Evolutionary conservation across 257 asterid species (phyloP).

Genomic region (Solanum verrucosum): DNA sequence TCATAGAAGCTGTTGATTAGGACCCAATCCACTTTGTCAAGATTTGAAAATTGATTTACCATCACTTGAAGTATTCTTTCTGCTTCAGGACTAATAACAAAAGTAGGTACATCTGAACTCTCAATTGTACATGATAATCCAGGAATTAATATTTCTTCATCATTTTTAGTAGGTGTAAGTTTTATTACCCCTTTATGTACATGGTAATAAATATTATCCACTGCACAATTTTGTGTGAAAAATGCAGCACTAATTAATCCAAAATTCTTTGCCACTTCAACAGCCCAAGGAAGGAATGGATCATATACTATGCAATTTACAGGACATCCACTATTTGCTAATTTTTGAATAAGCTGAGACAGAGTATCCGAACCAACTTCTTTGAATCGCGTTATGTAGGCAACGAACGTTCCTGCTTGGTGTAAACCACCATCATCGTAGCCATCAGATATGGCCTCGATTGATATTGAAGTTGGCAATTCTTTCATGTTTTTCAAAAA

Average conservation of each 20-base stretch:
- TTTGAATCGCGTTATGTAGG: constrained; percentile 16
- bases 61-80: neutral
- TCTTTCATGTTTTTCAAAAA: constrained; percentile 3
- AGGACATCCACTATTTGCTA: neutral
- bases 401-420: constrained; percentile 11
- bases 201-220: constrained; percentile 6
- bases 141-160: neutral
- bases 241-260: constrained; percentile 1
- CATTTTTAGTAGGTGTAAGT: neutral
- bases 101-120: constrained; percentile 2
- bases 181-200: neutral
- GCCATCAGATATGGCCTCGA: constrained; percentile 16
- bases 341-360: neutral
- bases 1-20: constrained; percentile 10
- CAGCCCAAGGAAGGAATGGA: constrained; percentile 15
- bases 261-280: constrained; percentile 1
- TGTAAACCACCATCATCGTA: neutral
- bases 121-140: neutral
- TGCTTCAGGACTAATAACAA: neutral
- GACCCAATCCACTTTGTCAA: constrained; percentile 13
- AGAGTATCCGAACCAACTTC: constrained; percentile 9
- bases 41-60: constrained; percentile 1
- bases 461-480: constrained; percentile 1
- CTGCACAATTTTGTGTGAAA: constrained; percentile 12
- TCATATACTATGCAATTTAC: constrained; percentile 13